A percentile compares a stretch with the other conserved stretches of the same genome.
These are phyloP conservation scores for Platismatia glauca DNA, from an alignment of 495 filamentous ascomycete genomes.

Conservation along the genomic window DNA sequence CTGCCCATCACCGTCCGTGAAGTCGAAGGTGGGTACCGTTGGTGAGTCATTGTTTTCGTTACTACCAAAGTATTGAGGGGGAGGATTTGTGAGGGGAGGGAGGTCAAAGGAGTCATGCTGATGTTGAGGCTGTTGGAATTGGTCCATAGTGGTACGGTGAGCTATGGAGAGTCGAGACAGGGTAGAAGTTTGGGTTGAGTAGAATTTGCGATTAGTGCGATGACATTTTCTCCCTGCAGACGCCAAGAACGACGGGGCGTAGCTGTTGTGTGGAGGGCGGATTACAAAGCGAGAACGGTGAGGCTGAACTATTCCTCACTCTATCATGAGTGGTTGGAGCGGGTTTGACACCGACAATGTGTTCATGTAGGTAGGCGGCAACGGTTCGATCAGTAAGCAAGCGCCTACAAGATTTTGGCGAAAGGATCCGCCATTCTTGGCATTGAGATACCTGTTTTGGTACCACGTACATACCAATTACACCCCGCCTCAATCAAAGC, in stretches of 20 bases:
- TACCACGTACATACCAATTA: no score
- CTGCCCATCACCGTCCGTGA: slow-evolving; percentile 48
- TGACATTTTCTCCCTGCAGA: neutral
- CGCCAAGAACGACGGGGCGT: neutral
- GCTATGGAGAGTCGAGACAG: neutral
- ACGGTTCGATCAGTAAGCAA: neutral
- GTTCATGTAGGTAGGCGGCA: neutral
- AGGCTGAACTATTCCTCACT: neutral
- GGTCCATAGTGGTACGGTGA: slow-evolving; percentile 2
- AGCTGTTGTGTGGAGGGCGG: neutral
- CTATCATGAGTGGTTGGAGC: neutral
- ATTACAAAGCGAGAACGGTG: neutral
- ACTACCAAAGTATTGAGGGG: slow-evolving; percentile 61
- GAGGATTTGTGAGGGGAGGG: slow-evolving; percentile 46
- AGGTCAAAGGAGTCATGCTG: slow-evolving; percentile 40
- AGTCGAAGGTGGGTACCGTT: slow-evolving; percentile 45
- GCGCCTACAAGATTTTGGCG: neutral
- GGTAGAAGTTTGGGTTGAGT: neutral
- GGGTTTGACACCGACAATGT: no score
- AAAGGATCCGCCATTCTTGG: no score
- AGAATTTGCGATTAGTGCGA: neutral
- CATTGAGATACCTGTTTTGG: no score
- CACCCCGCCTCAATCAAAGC: no score
- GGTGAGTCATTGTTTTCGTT: slow-evolving; percentile 54
- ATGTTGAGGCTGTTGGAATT: slow-evolving; percentile 28